phyloP scores from a whole-genome alignment of 352 stramenopile genomes.

The Pythium volutum region DNA sequence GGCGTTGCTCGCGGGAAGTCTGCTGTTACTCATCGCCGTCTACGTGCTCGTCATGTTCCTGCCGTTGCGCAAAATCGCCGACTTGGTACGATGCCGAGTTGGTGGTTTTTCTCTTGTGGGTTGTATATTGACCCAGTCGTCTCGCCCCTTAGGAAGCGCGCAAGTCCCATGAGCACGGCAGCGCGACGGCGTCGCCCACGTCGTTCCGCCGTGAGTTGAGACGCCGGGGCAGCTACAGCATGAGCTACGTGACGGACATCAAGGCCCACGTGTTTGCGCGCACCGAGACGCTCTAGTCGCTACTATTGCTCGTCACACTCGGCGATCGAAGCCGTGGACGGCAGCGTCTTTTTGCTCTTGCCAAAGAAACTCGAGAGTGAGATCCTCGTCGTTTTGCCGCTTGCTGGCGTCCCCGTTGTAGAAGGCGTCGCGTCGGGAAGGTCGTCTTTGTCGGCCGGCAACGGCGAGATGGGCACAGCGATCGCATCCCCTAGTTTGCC shows the following conservation, averaged over 20 bases:
- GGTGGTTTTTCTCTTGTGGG: neutral
- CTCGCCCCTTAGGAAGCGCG: constrained; percentile 27
- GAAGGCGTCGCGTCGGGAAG: constrained; percentile 2
- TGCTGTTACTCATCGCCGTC: constrained; percentile 45
- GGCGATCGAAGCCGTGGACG: neutral
- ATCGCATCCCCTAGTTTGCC: constrained; percentile 1
- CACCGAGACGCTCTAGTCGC: constrained; percentile 30
- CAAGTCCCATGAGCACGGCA: constrained; percentile 10
- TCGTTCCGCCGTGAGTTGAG: constrained; percentile 80
- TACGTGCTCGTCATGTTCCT: constrained; percentile 53
- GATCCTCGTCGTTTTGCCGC: constrained; percentile 11
- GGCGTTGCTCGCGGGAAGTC: constrained; percentile 33
- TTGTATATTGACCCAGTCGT: neutral
- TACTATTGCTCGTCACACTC: neutral
- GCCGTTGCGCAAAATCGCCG: constrained; percentile 50
- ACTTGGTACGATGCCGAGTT: constrained; percentile 23
- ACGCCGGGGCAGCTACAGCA: constrained; percentile 83
- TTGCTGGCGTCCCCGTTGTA: neutral
- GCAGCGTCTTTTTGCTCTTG: constrained; percentile 15
- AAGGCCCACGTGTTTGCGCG: constrained; percentile 81
- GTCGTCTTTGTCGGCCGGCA: constrained; percentile 15
- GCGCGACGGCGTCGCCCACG: constrained; percentile 31
- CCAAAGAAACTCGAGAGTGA: constrained; percentile 4
- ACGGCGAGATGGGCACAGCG: neutral
- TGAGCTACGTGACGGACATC: constrained; percentile 88